Evolutionary conservation across 1,284 basidiomycete species (phyloP).

Genomic region (Lignosus rhinocerotis): DNA sequence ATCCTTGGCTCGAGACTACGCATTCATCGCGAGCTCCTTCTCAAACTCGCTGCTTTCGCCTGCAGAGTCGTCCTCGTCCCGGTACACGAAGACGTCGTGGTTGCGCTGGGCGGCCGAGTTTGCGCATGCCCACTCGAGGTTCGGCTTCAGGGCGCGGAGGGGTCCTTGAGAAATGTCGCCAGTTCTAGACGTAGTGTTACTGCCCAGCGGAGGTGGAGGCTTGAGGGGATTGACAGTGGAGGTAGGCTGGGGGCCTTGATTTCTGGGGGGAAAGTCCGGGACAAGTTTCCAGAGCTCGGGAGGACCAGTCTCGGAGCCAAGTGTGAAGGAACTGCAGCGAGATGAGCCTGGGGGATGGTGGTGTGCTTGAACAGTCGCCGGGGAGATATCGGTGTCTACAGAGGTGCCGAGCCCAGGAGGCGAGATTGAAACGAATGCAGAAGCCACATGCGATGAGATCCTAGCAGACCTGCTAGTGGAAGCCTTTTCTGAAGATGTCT

Average conservation of each 20-base stretch:
- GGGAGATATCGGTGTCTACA: background rate
- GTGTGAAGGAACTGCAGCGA: background rate
- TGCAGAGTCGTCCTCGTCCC: conserved; percentile 23
- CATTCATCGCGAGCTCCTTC: conserved; percentile 2
- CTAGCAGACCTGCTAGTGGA: too few species aligned
- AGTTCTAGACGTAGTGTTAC: background rate
- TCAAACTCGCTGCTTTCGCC: conserved; percentile 19
- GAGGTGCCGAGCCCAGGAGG: background rate
- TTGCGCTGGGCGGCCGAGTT: conserved; percentile 38
- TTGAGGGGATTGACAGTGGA: background rate
- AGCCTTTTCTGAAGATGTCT: too few species aligned
- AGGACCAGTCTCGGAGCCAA: conserved; percentile 18
- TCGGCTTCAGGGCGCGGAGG: conserved; percentile 21
- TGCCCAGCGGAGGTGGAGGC: background rate
- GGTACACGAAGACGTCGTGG: conserved; percentile 20
- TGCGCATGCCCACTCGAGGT: conserved; percentile 51
- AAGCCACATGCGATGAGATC: too few species aligned
- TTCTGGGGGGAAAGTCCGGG: conserved; percentile 21
- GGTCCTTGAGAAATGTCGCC: background rate
- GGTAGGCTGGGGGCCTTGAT: background rate
- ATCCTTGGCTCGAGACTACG: background rate
- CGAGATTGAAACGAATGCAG: too few species aligned
- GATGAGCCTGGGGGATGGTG: conserved; percentile 2
- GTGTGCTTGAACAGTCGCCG: conserved; percentile 2
- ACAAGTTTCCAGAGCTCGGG: conserved; percentile 20